Evolutionary conservation across 192 early-diverging fungal species (phyloP).

Genomic region (Phycomyces nitens): DNA sequence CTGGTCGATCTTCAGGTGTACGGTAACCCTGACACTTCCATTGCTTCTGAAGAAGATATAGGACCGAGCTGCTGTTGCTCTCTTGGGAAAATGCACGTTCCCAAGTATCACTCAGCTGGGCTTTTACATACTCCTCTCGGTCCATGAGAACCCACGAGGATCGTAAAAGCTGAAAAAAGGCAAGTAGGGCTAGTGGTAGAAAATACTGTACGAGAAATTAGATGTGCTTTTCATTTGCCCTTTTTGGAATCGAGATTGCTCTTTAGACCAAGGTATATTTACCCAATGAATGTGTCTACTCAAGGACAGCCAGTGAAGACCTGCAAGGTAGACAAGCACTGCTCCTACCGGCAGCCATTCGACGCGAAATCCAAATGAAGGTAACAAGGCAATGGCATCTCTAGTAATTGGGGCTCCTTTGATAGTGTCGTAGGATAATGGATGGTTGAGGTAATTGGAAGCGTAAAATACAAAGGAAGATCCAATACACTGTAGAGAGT

Average conservation of each 20-base stretch:
- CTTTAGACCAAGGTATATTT: not conserved
- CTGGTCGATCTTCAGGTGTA: not conserved
- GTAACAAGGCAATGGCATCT: not conserved
- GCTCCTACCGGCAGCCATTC: slow-evolving; percentile 1
- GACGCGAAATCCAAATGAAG: not conserved
- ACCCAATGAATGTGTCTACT: slow-evolving; percentile 10
- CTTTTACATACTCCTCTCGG: slow-evolving; percentile 1
- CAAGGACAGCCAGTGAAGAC: not conserved
- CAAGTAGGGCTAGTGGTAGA: slow-evolving; percentile 8
- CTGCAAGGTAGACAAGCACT: not conserved
- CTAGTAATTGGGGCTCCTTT: not conserved
- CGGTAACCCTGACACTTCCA: slow-evolving; percentile 4
- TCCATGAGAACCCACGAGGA: slow-evolving; percentile 1
- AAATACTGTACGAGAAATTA: not conserved
- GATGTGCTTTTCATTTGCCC: no score
- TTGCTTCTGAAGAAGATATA: slow-evolving; percentile 1
- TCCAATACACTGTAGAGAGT: no score
- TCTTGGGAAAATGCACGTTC: not conserved
- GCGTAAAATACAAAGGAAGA: no score
- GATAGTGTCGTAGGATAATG: no score
- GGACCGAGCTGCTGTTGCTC: no score
- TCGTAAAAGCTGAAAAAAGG: slow-evolving; percentile 2
- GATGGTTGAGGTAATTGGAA: no score
- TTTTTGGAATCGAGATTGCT: no score
- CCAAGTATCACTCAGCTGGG: slow-evolving; percentile 7